Evolutionary conservation across 352 stramenopile species (phyloP).

Genomic region (Thalassiosira sp.): DNA sequence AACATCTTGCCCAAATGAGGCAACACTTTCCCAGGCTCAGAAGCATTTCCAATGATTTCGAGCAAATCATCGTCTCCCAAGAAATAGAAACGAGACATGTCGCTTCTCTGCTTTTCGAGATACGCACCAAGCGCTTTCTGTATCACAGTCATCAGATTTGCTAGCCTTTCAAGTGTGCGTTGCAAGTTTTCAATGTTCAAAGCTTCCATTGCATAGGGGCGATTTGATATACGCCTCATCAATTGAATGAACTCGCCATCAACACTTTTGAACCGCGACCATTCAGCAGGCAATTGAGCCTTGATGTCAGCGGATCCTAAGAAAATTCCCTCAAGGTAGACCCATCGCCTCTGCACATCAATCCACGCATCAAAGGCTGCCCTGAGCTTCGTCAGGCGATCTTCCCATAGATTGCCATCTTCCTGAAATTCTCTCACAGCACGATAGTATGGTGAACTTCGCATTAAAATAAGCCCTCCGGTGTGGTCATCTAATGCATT

Average conservation of each 20-base stretch:
- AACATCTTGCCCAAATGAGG: constrained; percentile 98
- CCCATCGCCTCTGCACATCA: constrained; percentile 88
- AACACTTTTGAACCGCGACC: constrained; percentile 86
- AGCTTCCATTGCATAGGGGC: constrained; percentile 95
- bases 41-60: constrained; percentile 99
- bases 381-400: constrained; percentile 95
- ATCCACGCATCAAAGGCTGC: constrained; percentile 97
- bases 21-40: constrained; percentile 97
- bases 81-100: constrained; percentile 99
- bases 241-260: constrained; percentile 85
- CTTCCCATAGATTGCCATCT: constrained; percentile 95
- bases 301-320: constrained; percentile 91
- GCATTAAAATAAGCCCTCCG: constrained; percentile 97
- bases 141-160: constrained; percentile 97
- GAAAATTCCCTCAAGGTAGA: constrained; percentile 94
- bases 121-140: constrained; percentile 99
- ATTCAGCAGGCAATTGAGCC: constrained; percentile 89
- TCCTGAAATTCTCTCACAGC: constrained; percentile 95
- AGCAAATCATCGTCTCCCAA: constrained; percentile 99
- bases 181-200: constrained; percentile 86
- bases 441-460: constrained; percentile 98
- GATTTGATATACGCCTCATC: constrained; percentile 91
- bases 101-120: constrained; percentile 95
- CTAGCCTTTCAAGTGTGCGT: constrained; percentile 81
- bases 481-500: constrained; percentile 99